A percentile compares a stretch with the other conserved stretches of the same genome.
Evolutionary conservation across 2,329 filamentous ascomycete genomes (phyloP).

Genomic region (Paramyrothecium sp.): DNA sequence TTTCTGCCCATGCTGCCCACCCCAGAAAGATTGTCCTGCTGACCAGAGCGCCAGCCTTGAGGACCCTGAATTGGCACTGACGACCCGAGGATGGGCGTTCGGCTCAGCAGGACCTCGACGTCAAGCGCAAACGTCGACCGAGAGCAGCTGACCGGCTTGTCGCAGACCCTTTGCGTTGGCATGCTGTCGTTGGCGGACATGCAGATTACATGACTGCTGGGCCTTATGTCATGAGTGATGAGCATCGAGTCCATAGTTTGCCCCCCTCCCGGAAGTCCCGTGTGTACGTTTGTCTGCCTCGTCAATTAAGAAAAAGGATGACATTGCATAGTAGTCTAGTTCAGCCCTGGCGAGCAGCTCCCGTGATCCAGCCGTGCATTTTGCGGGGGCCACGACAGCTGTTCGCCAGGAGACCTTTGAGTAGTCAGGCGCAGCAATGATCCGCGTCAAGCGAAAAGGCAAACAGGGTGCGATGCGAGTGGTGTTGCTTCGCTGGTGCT

Average conservation of each 20-base stretch:
- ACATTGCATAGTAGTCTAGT: too few relatives aligned
- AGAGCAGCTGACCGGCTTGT: background rate
- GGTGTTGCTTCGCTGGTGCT: background rate
- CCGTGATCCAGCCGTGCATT: background rate
- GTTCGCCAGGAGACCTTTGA: background rate
- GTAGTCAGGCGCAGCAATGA: conserved; percentile 2
- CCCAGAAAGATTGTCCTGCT: background rate
- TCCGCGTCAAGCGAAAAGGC: background rate
- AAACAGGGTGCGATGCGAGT: background rate
- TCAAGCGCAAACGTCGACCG: background rate
- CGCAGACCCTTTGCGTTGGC: conserved; percentile 10
- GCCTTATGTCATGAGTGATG: background rate
- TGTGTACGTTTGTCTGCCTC: background rate
- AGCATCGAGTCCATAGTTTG: too few relatives aligned
- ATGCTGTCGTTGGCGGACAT: background rate
- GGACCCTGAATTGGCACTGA: background rate
- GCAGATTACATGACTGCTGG: background rate
- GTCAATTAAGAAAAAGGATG: background rate
- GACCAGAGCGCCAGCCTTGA: background rate
- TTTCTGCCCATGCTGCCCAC: background rate
- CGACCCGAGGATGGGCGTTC: background rate
- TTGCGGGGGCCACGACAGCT: background rate
- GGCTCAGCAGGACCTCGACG: background rate
- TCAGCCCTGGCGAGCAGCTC: background rate
- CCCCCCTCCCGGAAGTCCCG: too few relatives aligned